Base-by-base conservation (phyloP, 805 yeast species). In the Kodamaea kaohsiungensis region DNA sequence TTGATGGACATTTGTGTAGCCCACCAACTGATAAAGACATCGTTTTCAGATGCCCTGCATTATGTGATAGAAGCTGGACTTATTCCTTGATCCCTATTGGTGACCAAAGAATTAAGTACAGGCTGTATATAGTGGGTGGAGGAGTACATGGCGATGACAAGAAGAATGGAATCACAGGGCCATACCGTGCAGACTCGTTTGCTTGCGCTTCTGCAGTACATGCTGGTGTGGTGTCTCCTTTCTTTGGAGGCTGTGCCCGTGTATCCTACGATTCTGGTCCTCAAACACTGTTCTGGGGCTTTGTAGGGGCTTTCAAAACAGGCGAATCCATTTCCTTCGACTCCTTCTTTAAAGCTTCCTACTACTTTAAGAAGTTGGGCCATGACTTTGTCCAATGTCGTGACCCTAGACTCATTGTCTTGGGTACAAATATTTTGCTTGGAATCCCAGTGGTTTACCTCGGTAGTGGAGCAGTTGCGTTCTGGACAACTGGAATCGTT, bases 121-220 rank as follows among this genome's bases (percentile, higher is more conserved):
- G 85, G 51, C 88, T 88, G 1, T 89, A 77, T 61, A 82, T 84
- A 33, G 81, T 92, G 22, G 97, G 97, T 2, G 96, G 97, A 15
- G 92, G 92, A 63, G 16, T 15, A 35, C 43, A 16, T 8, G 35
- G 35, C 13, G 42, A 56, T 7, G 53, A 51, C 2, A n/a, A 52
- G 7, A 55, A 52, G 13, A 42, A 43, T 1, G 62, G 19, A n/a
- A 56, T 85, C 7, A 73, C 89, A 0, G 61, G 71, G 22, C 91
- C 92, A 0, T 92, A 91, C 65, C 76, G 98, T 58, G 92, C 90
- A 0, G 98, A 92, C 70, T 89, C 97, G 0, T 91, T 77, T 61
- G 86, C 93, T 0, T 92, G 98, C 67, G 93, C 91, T 0, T 88
- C 97, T 2, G 98, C 95, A 0, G 82, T 89, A 3, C 97, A 92